phyloP scores from a whole-genome alignment of 2,329 filamentous ascomycete species.

The Amphichorda felina region DNA sequence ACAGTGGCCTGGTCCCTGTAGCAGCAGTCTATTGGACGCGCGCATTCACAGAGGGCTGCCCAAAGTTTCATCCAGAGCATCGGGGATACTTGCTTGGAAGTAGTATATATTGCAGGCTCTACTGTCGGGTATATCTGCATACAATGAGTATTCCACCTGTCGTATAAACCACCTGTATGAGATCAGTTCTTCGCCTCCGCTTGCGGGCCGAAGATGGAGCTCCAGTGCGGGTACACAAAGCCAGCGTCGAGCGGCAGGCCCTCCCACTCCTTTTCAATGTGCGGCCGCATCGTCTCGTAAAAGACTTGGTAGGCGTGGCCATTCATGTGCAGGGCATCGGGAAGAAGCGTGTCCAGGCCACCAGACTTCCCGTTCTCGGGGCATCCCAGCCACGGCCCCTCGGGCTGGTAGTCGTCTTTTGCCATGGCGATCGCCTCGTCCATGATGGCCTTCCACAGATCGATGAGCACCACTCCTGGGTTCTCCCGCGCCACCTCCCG shows the following conservation, averaged over 20 bases:
- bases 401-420: conserved; percentile 42
- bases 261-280: conserved; percentile 32
- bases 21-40: too few species aligned
- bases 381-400: conserved; percentile 35
- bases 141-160: too few species aligned
- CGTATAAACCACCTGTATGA: too few species aligned
- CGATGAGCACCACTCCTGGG: conserved; percentile 52
- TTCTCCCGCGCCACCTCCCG: conserved; percentile 57
- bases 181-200: too few species aligned
- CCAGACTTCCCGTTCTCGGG: conserved; percentile 36
- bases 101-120: too few species aligned
- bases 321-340: conserved; percentile 46
- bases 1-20: too few species aligned
- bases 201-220: too few species aligned
- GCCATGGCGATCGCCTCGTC: conserved; percentile 48
- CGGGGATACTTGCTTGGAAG: too few species aligned
- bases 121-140: too few species aligned
- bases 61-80: too few species aligned
- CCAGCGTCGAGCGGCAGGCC: conserved; percentile 21
- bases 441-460: conserved; percentile 75
- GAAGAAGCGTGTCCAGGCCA: conserved; percentile 37
- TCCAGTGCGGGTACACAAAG: conserved; percentile 38
- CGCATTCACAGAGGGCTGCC: too few species aligned
- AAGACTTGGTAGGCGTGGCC: conserved; percentile 41
- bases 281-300: conserved; percentile 32